Base-by-base conservation (phyloP, 352 stramenopile species). In the Globisporangium recalcitrans region DNA sequence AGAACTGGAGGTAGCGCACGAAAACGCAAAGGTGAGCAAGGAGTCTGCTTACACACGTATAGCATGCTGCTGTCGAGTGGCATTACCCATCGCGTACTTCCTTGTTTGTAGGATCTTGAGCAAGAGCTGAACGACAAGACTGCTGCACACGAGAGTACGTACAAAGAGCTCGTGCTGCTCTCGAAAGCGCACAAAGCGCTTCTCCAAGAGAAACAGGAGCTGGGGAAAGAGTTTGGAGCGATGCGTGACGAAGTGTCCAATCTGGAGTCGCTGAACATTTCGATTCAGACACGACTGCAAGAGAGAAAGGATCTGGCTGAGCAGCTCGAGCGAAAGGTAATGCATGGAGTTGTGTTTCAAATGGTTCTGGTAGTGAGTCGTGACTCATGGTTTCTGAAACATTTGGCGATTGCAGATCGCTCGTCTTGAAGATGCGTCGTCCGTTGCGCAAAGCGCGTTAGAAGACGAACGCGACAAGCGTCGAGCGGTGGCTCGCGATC, bases 141-240 rank as follows among this genome's bases (percentile, higher is more conserved):
- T 0, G 58, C 77, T 10, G 75, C 80, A 19, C 77, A 82, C 36
- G 82, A 92, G 38, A 80, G 69, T 42, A 86, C 80, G 22, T 94
- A 89, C 68, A 91, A 88, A 52, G 81, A 94, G 60, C 69, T 94
- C 1, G 81, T 94, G 4, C 48, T 94, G 51, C 58, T 94, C 6
- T 82, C 82, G 7, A 94, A 94, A 57, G 85, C 81, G 2, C 81
- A 94, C 65, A 90, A 92, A 67, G 72, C 71, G 24, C 58, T 89
- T 40, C 68, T 63, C 13, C 80, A 88, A 10, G 81, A 94, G 58
- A 88, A 88, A 21, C 63, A 77, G 24, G 71, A 51, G n/a, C 52
- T 81, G 21, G 67, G 77, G 46, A 72, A 69, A 32, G 75, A 87
- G 24, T 63, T 83, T 13, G 78, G 88, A 22, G 58, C 62, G 0